Percentiles rank a stretch among this genome's conserved stretches.
These are phyloP conservation scores for Fagus sylvatica DNA, from an alignment of 306 rosid genomes.

Conservation along the genomic window DNA sequence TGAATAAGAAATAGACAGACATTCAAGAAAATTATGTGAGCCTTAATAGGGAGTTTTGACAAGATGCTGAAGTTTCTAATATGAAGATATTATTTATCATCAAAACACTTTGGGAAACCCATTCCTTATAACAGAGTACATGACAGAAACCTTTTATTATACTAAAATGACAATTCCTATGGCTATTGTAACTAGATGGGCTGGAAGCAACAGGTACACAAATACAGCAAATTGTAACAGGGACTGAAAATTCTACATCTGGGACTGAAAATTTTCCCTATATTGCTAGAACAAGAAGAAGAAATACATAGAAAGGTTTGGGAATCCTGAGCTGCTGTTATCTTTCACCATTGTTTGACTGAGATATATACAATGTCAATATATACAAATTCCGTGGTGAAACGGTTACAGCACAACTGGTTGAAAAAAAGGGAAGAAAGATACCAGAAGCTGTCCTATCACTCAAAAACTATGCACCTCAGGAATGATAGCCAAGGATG, in stretches of 20 bases:
- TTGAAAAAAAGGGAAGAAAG: conserved; percentile 13
- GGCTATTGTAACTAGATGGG: too few relatives aligned
- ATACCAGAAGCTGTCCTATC: background rate
- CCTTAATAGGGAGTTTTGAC: background rate
- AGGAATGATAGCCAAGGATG: conserved; percentile 53
- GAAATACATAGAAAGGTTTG: conserved; percentile 9
- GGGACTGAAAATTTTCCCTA: background rate
- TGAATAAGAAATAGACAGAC: background rate
- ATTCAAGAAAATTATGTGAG: background rate
- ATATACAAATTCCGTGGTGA: background rate
- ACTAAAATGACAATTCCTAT: background rate
- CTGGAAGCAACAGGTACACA: too few relatives aligned
- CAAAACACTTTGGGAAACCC: background rate
- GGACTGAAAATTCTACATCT: background rate
- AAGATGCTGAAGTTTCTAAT: background rate
- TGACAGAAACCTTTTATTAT: background rate
- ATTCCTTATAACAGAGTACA: background rate
- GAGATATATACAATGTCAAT: background rate
- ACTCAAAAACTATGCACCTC: conserved; percentile 43
- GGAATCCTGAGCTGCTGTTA: background rate
- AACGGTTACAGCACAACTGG: conserved; percentile 3
- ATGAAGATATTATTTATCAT: background rate
- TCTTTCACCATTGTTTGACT: background rate
- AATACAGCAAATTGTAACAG: background rate
- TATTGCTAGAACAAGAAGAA: conserved; percentile 12